Percentiles rank a stretch among this genome's conserved stretches.
Evolutionary conservation across 805 yeast species (phyloP).

Genomic region (Nakazawaea peltata): DNA sequence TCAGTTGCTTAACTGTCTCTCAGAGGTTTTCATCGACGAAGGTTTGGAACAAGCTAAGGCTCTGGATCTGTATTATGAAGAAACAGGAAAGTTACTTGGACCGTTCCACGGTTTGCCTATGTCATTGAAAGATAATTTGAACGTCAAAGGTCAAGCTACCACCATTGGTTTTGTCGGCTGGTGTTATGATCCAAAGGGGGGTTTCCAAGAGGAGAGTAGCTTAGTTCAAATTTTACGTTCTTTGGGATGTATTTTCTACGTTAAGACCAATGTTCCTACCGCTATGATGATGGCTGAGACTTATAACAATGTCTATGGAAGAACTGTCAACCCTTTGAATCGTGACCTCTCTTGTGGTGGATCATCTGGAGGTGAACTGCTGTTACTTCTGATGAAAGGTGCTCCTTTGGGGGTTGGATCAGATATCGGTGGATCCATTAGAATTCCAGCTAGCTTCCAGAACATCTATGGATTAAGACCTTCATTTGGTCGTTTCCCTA

Average conservation of each 20-base stretch:
- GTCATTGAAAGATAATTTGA: constrained; percentile 34
- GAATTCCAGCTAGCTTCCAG: constrained; percentile 38
- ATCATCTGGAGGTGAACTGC: constrained; percentile 48
- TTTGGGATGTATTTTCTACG: constrained; percentile 46
- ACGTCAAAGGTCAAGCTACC: constrained; percentile 39
- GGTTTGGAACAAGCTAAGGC: constrained; percentile 49
- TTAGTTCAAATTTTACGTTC: constrained; percentile 32
- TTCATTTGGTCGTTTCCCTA: constrained; percentile 35
- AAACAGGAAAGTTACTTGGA: constrained; percentile 43
- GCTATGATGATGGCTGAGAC: constrained; percentile 45
- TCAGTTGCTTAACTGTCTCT: constrained; percentile 36
- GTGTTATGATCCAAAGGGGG: constrained; percentile 27
- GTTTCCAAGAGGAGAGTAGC: constrained; percentile 21
- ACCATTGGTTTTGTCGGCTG: constrained; percentile 41
- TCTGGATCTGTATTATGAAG: constrained; percentile 41
- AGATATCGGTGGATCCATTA: constrained; percentile 45
- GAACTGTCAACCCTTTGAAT: constrained; percentile 37
- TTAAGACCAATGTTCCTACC: constrained; percentile 46
- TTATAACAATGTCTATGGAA: constrained; percentile 34
- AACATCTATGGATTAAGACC: constrained; percentile 37
- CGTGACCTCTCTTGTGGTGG: constrained; percentile 40
- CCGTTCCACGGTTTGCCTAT: constrained; percentile 62
- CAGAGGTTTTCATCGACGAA: constrained; percentile 43
- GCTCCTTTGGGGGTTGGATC: constrained; percentile 47
- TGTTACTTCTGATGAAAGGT: constrained; percentile 34